phyloP scores from a whole-genome alignment of 2,329 filamentous ascomycete species.

The Lecanicillium sp. region DNA sequence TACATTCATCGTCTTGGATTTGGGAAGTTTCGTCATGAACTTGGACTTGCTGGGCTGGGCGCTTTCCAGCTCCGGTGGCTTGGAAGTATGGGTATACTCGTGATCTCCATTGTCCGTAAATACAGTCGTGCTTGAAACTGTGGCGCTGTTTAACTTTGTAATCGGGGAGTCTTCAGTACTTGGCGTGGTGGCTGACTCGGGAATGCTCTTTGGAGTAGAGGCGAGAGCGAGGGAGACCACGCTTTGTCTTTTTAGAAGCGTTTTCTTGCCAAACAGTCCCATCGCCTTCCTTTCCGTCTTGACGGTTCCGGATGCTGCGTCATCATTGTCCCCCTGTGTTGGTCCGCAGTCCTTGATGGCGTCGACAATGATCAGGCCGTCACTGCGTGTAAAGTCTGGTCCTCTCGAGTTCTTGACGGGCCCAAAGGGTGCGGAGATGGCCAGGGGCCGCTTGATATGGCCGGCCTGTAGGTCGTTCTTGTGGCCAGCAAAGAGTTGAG shows the following conservation, averaged over 20 bases:
- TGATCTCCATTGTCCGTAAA: slow-evolving; percentile 5
- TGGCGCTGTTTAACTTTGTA: slow-evolving; percentile 5
- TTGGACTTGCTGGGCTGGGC: slow-evolving; percentile 2
- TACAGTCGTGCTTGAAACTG: not conserved
- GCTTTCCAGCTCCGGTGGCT: not conserved
- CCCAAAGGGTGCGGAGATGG: slow-evolving; percentile 32
- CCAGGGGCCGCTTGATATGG: slow-evolving; percentile 21
- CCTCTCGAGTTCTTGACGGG: slow-evolving; percentile 33
- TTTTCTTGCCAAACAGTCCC: slow-evolving; percentile 5
- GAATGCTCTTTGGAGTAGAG: not conserved
- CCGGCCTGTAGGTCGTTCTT: slow-evolving; percentile 5
- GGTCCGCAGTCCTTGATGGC: slow-evolving; percentile 29
- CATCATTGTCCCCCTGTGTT: not conserved
- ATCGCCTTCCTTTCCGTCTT: slow-evolving; percentile 1
- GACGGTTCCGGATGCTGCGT: not conserved
- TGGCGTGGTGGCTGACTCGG: not conserved
- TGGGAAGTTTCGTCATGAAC: slow-evolving; percentile 29
- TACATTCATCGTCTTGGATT: slow-evolving; percentile 39
- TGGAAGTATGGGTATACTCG: slow-evolving; percentile 1
- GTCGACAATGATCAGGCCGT: slow-evolving; percentile 29
- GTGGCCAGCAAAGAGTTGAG: not conserved
- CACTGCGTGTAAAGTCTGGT: slow-evolving; percentile 29
- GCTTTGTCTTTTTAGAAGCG: slow-evolving; percentile 6
- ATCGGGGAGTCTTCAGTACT: not conserved
- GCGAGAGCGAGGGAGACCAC: not conserved